Evolutionary conservation across 441 rosid genomes (phyloP), one percentile per base, ranked within the genome.

Genomic region (Pelargonium fulgidum): DNA sequence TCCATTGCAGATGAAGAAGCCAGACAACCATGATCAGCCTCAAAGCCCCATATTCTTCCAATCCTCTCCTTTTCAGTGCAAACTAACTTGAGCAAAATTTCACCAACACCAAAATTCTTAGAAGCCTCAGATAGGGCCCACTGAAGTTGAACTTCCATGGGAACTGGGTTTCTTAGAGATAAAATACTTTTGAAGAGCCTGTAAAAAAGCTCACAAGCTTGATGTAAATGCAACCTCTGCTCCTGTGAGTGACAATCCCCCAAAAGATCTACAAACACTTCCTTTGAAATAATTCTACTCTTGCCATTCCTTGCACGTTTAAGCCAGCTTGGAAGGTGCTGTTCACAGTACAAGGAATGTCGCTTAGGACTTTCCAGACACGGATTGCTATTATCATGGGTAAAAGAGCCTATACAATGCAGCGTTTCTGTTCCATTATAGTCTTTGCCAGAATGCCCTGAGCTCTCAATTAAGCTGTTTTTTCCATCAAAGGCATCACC

Each of bases 41-140:
- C 72, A 70, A 93, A 91, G 66, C 89, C 95, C 98, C 99, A 95
- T 66, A 89, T 71, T 70, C 76, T 81, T 64, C 70, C 44, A 16
- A 95, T 82, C 77, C 98, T 88, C 72, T 87, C 92, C 74, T 86
- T 95, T 85, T 95, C 99, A 65, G 75, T 68, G 75, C 72, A 78
- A 65, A 87, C 92, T 81, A 95, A 77, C 85, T 88, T 95, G 76
- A 82, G 75, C 70, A 95, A 82, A 79, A 87, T 74, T 36, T 85
- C 86, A 67, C 96, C 97, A 13, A 92, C 82, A 14, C 82, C 69
- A 70, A 72, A 75, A 76, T 84, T 81, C 76, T 89, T 89, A 45
- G 96, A 88, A 74, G 97, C 96, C 84, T 95, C 98, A 72, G 93
- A 70, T 75, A 91, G 75, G 67, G 97, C 99, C 99, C 99, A 95